Evolutionary conservation across 2,329 filamentous ascomycete species (phyloP).

Genomic region (Fonsecaea multimorphosa): DNA sequence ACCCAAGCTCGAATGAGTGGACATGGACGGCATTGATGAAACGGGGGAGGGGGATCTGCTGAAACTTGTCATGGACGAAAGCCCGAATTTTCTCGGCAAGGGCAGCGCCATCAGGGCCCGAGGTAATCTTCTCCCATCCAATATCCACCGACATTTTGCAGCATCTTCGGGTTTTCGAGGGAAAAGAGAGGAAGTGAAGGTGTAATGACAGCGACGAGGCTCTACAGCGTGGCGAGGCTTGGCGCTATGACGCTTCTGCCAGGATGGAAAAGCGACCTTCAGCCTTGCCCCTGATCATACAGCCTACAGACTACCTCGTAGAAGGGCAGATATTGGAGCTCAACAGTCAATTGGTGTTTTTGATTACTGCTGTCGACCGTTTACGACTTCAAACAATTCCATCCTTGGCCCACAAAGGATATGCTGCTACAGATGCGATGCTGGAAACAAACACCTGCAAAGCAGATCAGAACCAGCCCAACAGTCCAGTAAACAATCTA

Average conservation of each 20-base stretch:
- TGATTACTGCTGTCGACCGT: no score
- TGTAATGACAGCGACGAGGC: not conserved
- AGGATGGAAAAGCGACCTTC: not conserved
- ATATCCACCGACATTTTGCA: conserved; percentile 89
- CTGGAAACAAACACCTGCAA: no score
- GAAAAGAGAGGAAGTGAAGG: not conserved
- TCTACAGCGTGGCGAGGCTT: not conserved
- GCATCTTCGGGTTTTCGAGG: not conserved
- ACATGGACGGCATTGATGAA: conserved; percentile 97
- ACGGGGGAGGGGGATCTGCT: conserved; percentile 84
- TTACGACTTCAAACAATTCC: not conserved
- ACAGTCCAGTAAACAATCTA: no score
- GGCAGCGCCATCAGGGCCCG: conserved; percentile 81
- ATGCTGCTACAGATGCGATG: not conserved
- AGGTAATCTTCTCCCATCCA: conserved; percentile 92
- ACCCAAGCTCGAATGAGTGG: conserved; percentile 91
- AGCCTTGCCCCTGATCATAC: not conserved
- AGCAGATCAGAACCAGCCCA: no score
- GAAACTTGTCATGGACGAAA: conserved; percentile 96
- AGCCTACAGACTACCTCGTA: not conserved
- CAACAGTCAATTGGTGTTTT: not conserved
- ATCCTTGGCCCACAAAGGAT: not conserved
- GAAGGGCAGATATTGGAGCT: not conserved
- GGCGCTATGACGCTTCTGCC: not conserved
- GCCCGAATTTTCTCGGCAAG: conserved; percentile 85